Evolutionary conservation across 768 basidiomycete species (phyloP).

Genomic region (Amyloporia xantha): DNA sequence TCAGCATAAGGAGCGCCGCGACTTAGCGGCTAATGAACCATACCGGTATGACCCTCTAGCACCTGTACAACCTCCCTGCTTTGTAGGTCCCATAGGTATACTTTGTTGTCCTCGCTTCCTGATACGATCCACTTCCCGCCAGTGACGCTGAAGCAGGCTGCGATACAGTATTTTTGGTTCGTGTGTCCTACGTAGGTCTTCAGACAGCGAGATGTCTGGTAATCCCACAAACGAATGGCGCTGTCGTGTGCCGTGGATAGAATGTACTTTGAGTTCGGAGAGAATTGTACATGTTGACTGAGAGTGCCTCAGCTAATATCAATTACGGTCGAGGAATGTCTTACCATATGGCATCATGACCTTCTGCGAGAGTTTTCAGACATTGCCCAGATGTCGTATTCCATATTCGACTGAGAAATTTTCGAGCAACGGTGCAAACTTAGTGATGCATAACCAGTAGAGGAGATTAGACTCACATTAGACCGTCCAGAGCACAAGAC

Average conservation of each 20-base stretch:
- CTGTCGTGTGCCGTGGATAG: constrained; percentile 92
- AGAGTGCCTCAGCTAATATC: constrained; percentile 15
- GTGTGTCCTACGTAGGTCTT: constrained; percentile 89
- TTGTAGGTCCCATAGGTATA: constrained; percentile 89
- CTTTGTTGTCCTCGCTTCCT: constrained; percentile 86
- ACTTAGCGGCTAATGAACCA: constrained; percentile 11
- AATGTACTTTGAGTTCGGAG: constrained; percentile 87
- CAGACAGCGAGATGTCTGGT: constrained; percentile 81
- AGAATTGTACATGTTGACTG: constrained; percentile 61
- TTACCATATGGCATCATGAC: constrained; percentile 90
- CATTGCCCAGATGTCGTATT: constrained; percentile 96
- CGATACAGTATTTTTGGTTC: constrained; percentile 80
- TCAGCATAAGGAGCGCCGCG: too few relatives aligned
- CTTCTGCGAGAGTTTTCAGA: constrained; percentile 93
- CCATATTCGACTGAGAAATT: constrained; percentile 79
- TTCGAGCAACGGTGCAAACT: too few relatives aligned
- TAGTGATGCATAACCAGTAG: not conserved
- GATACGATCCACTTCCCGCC: constrained; percentile 69
- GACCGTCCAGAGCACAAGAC: constrained; percentile 92
- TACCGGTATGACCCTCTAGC: constrained; percentile 78
- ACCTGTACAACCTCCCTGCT: constrained; percentile 68
- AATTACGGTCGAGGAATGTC: constrained; percentile 4
- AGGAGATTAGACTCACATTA: constrained; percentile 63
- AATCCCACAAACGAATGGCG: constrained; percentile 92
- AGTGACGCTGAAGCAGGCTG: constrained; percentile 54